Conservation (phyloP, 441 rosid species). For the Geranium incanum region DNA sequence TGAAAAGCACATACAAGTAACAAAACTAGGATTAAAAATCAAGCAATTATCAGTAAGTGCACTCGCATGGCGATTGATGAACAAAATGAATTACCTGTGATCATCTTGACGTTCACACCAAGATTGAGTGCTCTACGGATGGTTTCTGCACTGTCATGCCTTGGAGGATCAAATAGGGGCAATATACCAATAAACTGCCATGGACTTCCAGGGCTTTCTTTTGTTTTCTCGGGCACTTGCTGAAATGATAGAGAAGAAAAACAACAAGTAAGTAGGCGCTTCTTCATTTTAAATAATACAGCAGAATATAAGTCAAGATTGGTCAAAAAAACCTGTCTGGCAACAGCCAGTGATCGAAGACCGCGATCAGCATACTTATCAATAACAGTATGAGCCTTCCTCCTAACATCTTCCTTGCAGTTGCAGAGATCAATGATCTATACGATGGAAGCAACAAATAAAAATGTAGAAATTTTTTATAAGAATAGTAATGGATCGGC, state of each 20-base stretch:
- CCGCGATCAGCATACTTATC: constrained; percentile 83
- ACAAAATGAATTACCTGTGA: constrained; percentile 47
- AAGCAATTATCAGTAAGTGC: constrained; percentile 7
- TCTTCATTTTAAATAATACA: background rate
- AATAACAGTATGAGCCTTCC: constrained; percentile 48
- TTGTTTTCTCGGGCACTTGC: constrained; percentile 55
- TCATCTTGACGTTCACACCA: constrained; percentile 97
- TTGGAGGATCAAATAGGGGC: constrained; percentile 71
- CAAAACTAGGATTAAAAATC: background rate
- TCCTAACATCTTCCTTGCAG: constrained; percentile 55
- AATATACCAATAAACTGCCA: constrained; percentile 70
- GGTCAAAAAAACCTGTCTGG: constrained; percentile 43
- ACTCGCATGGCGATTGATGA: too few species aligned
- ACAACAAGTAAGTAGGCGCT: constrained; percentile 10
- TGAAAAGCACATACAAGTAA: constrained; percentile 8
- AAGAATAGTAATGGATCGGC: background rate
- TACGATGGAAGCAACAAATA: constrained; percentile 11
- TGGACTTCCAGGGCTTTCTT: constrained; percentile 55
- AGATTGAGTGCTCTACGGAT: constrained; percentile 81
- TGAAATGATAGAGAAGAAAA: constrained; percentile 16
- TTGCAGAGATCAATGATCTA: constrained; percentile 70
- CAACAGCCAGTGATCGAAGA: constrained; percentile 62
- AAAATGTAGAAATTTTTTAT: background rate
- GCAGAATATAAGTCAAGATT: background rate
- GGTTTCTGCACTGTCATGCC: constrained; percentile 95